These are phyloP conservation scores for Tulasnella sp. DNA, from an alignment of 768 basidiomycete genomes.

Conservation along the genomic window DNA sequence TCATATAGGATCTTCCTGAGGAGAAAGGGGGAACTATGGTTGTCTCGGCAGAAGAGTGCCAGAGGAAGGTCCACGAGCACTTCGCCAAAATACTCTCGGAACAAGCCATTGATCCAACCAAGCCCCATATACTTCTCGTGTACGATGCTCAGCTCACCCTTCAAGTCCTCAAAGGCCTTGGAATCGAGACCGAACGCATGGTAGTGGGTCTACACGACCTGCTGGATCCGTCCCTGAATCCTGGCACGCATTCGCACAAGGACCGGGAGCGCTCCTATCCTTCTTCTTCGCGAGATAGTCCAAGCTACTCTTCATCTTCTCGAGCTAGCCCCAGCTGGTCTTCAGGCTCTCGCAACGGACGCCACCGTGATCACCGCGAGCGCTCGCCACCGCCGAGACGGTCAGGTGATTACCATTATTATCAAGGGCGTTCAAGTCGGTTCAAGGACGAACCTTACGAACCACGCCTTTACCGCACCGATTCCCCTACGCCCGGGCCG, in stretches of 20 bases:
- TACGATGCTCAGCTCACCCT: background rate
- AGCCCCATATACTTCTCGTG: slow-evolving; percentile 8
- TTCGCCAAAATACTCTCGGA: background rate
- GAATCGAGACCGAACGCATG: background rate
- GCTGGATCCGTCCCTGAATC: background rate
- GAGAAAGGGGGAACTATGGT: background rate
- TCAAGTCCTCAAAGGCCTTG: background rate
- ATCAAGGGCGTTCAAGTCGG: background rate
- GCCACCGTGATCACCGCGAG: background rate
- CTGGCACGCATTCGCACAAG: background rate
- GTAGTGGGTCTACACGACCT: background rate
- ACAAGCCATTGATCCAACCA: background rate
- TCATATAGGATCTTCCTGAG: background rate
- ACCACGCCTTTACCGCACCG: background rate
- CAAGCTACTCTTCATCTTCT: background rate
- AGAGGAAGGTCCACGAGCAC: background rate
- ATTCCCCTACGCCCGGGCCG: background rate
- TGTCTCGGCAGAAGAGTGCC: background rate
- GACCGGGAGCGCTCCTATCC: background rate
- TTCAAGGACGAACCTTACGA: background rate
- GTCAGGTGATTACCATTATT: background rate
- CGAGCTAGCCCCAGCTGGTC: background rate
- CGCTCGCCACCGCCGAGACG: background rate
- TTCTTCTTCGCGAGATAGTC: background rate
- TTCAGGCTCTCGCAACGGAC: background rate